Conservation (phyloP, 2,329 filamentous ascomycete genomes). For the Metarhizium guizhouense region DNA sequence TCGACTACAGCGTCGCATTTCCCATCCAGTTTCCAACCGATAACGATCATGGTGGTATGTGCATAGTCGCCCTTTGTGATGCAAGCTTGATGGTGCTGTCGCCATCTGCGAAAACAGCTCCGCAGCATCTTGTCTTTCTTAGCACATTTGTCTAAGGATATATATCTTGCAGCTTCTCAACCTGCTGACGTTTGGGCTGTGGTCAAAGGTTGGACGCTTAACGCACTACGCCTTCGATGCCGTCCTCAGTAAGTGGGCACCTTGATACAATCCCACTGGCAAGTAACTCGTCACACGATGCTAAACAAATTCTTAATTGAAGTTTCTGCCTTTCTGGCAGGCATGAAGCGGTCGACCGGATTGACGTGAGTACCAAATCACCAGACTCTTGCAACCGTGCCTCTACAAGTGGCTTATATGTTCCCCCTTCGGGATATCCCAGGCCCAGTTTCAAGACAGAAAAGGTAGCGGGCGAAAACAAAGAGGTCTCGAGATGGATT, state of each 20-base stretch:
- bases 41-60: conserved; percentile 26
- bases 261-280: background rate
- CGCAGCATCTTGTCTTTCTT: background rate
- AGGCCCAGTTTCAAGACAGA: conserved; percentile 82
- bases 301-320: conserved; percentile 2
- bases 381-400: background rate
- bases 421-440: conserved; percentile 23
- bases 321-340: conserved; percentile 95
- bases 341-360: conserved; percentile 94
- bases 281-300: background rate
- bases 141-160: conserved; percentile 20
- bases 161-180: conserved; percentile 46
- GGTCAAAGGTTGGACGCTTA: conserved; percentile 79
- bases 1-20: background rate
- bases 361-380: conserved; percentile 68
- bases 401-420: conserved; percentile 12
- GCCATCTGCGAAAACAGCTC: background rate
- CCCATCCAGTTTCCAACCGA: background rate
- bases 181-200: conserved; percentile 59
- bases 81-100: background rate
- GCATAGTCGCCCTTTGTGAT: background rate
- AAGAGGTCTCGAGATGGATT: conserved; percentile 79
- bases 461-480: conserved; percentile 68
- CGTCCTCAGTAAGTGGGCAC: conserved; percentile 62
- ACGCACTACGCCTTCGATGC: conserved; percentile 96